A percentile compares a stretch with the other conserved stretches of the same genome.
phyloP scores from a whole-genome alignment of 139 green algal genomes.

The Spirogloea muscicola region DNA sequence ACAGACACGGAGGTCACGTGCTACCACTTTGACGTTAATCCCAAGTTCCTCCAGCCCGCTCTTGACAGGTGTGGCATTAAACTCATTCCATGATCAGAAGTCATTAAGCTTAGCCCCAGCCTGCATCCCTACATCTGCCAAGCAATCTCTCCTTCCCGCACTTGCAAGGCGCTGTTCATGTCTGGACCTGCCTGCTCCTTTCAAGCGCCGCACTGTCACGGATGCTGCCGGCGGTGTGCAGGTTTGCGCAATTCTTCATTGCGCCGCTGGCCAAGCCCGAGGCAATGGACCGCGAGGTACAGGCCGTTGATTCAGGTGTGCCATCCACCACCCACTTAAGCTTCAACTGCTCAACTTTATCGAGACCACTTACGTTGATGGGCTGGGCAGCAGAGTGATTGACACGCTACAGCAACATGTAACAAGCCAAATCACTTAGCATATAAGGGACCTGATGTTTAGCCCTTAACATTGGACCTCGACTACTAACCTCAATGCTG shows the following conservation, averaged over 20 bases:
- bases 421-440: not conserved
- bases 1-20: slow-evolving; percentile 88
- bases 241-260: slow-evolving; percentile 94
- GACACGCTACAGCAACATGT: not conserved
- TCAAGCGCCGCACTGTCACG: not conserved
- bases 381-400: not conserved
- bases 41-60: slow-evolving; percentile 64
- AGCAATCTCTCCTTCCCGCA: not conserved
- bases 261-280: slow-evolving; percentile 74
- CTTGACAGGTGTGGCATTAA: slow-evolving; percentile 63
- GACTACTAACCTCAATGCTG: no score
- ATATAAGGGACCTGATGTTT: slow-evolving; percentile 1
- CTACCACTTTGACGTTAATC: slow-evolving; percentile 88
- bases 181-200: not conserved
- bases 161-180: not conserved
- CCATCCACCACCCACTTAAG: no score
- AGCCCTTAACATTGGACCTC: not conserved
- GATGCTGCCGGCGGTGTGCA: slow-evolving; percentile 5
- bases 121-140: not conserved
- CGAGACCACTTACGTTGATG: not conserved
- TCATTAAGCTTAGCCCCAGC: not conserved
- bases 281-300: slow-evolving; percentile 86
- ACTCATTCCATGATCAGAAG: not conserved
- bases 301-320: slow-evolving; percentile 56
- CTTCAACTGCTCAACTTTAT: no score